These are phyloP conservation scores for Pseudogymnoascus sp. DNA, from an alignment of 2,329 filamentous ascomycete species.

Conservation along the genomic window DNA sequence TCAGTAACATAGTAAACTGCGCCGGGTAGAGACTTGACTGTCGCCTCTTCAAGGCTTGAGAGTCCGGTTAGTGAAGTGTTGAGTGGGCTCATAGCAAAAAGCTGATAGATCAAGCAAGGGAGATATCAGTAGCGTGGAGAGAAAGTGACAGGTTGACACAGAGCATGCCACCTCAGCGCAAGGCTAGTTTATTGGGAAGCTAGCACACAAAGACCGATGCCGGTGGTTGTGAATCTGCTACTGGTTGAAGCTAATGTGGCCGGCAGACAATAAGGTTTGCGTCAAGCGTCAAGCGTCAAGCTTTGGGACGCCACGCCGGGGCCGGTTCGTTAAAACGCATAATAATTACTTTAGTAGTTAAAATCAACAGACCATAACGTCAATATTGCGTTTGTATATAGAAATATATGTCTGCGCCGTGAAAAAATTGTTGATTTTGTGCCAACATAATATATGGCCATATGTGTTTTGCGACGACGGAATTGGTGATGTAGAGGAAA, in stretches of 20 bases:
- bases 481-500: background rate
- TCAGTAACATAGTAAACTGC: conserved; percentile 77
- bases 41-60: conserved; percentile 43
- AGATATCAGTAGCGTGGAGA: background rate
- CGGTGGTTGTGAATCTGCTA: conserved; percentile 12
- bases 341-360: background rate
- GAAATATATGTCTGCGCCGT: background rate
- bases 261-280: conserved; percentile 3
- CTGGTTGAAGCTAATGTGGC: conserved; percentile 2
- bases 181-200: conserved; percentile 4
- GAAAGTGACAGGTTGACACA: conserved; percentile 9
- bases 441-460: background rate
- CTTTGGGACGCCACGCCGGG: background rate
- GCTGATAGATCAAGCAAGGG: background rate
- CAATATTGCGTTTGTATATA: conserved; percentile 2
- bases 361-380: conserved; percentile 1
- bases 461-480: background rate
- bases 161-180: conserved; percentile 12
- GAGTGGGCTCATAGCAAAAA: conserved; percentile 11
- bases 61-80: conserved; percentile 25
- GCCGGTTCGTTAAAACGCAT: background rate
- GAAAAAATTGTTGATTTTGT: background rate
- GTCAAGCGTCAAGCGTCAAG: background rate
- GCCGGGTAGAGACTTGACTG: conserved; percentile 49
- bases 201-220: conserved; percentile 5